phyloP scores from a whole-genome alignment of 345 rosid genomes.

The Sonneratia alba region DNA sequence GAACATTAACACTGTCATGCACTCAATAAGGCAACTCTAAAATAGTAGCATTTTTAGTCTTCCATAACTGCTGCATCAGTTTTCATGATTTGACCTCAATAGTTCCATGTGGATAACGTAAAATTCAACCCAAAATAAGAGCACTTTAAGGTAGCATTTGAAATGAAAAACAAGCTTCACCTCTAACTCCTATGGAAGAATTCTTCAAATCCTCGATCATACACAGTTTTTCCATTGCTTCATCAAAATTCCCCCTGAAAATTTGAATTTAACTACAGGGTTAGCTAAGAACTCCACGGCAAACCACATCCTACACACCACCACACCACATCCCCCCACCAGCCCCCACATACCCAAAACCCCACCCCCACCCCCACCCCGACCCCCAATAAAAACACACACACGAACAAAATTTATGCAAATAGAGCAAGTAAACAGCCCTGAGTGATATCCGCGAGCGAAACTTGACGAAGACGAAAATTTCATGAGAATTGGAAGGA shows the following conservation, averaged over 20 bases:
- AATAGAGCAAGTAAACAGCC: not conserved
- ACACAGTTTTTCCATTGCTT: slow-evolving; percentile 59
- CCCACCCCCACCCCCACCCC: no score
- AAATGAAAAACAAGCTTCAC: slow-evolving; percentile 18
- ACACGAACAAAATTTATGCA: no score
- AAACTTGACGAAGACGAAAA: not conserved
- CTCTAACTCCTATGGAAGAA: slow-evolving; percentile 42
- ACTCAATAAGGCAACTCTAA: not conserved
- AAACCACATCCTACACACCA: no score
- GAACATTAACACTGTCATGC: not conserved
- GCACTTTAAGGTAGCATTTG: not conserved
- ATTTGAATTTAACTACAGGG: not conserved
- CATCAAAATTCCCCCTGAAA: slow-evolving; percentile 43
- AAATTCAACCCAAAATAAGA: not conserved
- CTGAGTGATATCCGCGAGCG: not conserved
- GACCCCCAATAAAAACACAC: no score
- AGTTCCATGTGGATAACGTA: not conserved
- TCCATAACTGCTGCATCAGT: not conserved
- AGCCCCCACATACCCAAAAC: no score
- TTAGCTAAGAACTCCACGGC: not conserved
- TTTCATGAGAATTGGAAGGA: not conserved
- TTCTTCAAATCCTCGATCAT: slow-evolving; percentile 23
- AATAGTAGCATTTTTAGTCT: not conserved
- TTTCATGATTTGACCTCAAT: no score
- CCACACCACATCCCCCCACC: no score